Evolutionary conservation across 192 early-diverging fungal genomes (phyloP).

Genomic region (Backusella tarrabulga): DNA sequence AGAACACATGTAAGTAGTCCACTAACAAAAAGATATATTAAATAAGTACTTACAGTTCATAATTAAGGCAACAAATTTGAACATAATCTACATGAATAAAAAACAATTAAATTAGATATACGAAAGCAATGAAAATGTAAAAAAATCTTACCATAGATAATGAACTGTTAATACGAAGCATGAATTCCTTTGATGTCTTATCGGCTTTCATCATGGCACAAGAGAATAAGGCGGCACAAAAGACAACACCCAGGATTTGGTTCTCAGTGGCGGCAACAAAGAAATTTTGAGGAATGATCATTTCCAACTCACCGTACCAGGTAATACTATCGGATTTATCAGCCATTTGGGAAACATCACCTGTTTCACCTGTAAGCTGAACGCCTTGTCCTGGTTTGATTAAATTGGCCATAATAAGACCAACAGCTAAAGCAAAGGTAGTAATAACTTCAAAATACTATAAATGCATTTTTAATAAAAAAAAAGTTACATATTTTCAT

Average conservation of each 20-base stretch:
- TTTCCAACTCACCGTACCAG: conserved; percentile 53
- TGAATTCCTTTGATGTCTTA: conserved; percentile 39
- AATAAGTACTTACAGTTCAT: conserved; percentile 45
- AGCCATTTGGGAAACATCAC: conserved; percentile 5
- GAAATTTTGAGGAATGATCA: conserved; percentile 63
- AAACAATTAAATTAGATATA: background rate
- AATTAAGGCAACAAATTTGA: conserved; percentile 57
- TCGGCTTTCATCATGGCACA: conserved; percentile 50
- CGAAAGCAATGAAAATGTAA: background rate
- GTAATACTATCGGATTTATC: conserved; percentile 39
- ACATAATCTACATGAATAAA: conserved; percentile 45
- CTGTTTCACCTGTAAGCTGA: conserved; percentile 18
- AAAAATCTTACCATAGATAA: conserved; percentile 35
- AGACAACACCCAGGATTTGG: conserved; percentile 54
- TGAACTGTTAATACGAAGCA: conserved; percentile 54
- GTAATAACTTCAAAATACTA: conserved; percentile 66
- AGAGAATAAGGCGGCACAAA: conserved; percentile 66
- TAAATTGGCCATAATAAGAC: conserved; percentile 63
- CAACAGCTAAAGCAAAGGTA: conserved; percentile 62
- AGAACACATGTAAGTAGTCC: background rate
- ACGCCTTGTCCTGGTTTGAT: conserved; percentile 62
- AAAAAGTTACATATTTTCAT: background rate
- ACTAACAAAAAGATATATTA: background rate
- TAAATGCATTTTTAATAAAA: background rate
- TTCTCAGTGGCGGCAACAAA: conserved; percentile 42